Evolutionary conservation across 345 rosid species (phyloP).

Genomic region (Firmiana major): DNA sequence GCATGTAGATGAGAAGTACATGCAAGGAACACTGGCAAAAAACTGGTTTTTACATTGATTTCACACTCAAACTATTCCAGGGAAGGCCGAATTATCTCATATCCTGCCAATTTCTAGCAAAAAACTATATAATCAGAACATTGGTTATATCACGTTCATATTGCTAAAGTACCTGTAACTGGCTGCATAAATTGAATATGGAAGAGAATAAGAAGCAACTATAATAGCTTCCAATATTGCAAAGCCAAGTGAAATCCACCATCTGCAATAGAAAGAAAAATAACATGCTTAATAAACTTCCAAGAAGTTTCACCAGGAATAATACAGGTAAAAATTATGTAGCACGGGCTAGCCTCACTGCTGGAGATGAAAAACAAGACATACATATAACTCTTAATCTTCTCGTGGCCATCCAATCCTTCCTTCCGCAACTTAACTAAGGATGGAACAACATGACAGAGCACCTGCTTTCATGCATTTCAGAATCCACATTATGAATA

Average conservation of each 20-base stretch:
- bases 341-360: constrained; percentile 57
- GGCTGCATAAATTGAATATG: constrained; percentile 81
- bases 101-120: background rate
- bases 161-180: constrained; percentile 52
- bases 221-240: constrained; percentile 75
- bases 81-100: background rate
- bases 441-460: constrained; percentile 86
- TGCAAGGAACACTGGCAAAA: background rate
- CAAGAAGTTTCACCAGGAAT: background rate
- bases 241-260: constrained; percentile 93
- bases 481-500: constrained; percentile 4
- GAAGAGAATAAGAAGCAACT: constrained; percentile 80
- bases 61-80: background rate
- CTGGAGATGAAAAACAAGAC: constrained; percentile 70
- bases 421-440: constrained; percentile 90
- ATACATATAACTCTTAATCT: constrained; percentile 99
- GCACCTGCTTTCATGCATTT: constrained; percentile 47
- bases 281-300: background rate
- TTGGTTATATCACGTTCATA: background rate
- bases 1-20: background rate
- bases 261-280: constrained; percentile 48
- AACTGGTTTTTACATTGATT: background rate
- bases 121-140: constrained; percentile 1
- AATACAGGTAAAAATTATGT: constrained; percentile 10
- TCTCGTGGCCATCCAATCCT: constrained; percentile 96